phyloP scores from a whole-genome alignment of 208 protist genomes.

The Tritrichomonas foetus region DNA sequence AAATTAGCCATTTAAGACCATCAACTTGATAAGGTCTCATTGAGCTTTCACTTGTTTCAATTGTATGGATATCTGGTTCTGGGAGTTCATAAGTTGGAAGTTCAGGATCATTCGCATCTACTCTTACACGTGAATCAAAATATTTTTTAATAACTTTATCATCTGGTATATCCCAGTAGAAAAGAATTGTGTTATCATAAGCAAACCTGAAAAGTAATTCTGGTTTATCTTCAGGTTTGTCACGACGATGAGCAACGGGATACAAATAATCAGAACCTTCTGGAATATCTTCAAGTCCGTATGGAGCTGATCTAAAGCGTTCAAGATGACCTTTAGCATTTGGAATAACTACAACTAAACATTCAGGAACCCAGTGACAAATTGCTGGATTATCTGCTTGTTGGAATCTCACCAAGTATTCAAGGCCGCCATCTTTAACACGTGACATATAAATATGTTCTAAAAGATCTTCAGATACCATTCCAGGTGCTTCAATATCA shows the following conservation, averaged over 20 bases:
- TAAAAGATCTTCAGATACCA: neutral
- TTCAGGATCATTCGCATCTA: neutral
- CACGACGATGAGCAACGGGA: neutral
- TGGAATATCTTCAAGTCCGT: neutral
- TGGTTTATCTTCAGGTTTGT: neutral
- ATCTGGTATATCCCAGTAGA: neutral
- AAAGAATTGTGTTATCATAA: neutral
- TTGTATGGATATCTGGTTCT: neutral
- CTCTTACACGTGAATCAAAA: no score
- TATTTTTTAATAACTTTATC: neutral
- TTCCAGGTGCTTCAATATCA: neutral
- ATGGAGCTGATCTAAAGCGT: neutral
- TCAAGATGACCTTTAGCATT: conserved; percentile 4
- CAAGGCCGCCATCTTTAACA: neutral
- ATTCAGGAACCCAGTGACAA: conserved; percentile 27
- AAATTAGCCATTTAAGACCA: conserved; percentile 83
- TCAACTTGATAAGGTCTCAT: conserved; percentile 32
- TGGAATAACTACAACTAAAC: neutral
- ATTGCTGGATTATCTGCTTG: neutral
- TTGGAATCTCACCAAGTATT: neutral
- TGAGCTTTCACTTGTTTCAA: neutral
- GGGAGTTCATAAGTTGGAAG: neutral
- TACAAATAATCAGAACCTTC: neutral
- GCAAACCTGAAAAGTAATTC: neutral
- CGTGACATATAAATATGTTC: conserved; percentile 16